A percentile compares a stretch with the other conserved stretches of the same genome.
These are phyloP conservation scores for Nicotiana attenuata DNA, from an alignment of 257 asterid genomes.

Conservation along the genomic window DNA sequence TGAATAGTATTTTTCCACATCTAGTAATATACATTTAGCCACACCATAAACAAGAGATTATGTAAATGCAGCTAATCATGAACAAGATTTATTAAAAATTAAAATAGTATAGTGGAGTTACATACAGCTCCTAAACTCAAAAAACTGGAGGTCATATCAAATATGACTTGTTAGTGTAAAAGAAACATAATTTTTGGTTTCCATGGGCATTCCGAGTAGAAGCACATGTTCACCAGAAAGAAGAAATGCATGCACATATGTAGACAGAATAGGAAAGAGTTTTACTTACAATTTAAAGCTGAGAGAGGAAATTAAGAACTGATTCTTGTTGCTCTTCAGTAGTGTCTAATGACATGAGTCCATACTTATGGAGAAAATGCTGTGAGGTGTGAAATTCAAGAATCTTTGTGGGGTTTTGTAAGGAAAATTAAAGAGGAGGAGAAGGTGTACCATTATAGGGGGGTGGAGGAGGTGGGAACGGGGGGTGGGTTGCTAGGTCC, in stretches of 20 bases:
- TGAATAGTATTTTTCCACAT: too few relatives aligned
- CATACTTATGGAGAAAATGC: background rate
- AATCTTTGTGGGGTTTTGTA: background rate
- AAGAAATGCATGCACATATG: background rate
- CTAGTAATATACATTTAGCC: too few relatives aligned
- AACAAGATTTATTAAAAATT: background rate
- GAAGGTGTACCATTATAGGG: background rate
- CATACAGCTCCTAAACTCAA: too few relatives aligned
- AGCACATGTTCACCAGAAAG: background rate
- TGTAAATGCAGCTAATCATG: background rate
- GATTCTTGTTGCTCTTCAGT: background rate
- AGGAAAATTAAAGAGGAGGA: background rate
- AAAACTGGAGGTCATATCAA: too few relatives aligned
- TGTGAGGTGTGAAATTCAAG: background rate
- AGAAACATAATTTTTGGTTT: background rate
- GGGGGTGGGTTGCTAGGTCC: background rate
- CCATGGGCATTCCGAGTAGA: background rate
- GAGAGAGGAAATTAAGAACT: background rate
- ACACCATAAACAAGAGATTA: background rate
- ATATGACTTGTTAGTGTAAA: background rate
- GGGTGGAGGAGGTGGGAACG: too few relatives aligned
- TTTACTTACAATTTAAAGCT: background rate
- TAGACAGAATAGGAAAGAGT: background rate
- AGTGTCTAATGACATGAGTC: background rate
- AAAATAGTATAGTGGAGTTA: too few relatives aligned